phyloP scores from a whole-genome alignment of 2,329 filamentous ascomycete species.

The Cercospora beticola region DNA sequence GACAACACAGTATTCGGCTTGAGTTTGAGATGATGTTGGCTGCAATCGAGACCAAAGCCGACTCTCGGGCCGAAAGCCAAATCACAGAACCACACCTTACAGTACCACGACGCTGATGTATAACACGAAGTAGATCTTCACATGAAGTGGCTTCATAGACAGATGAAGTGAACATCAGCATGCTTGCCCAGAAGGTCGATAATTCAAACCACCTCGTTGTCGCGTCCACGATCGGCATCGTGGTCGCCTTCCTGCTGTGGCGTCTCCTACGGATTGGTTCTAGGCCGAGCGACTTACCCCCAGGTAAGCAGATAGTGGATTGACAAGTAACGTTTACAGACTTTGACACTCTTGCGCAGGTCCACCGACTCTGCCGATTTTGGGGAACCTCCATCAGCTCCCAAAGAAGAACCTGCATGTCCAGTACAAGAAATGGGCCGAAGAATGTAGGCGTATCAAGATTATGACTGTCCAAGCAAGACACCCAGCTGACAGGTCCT shows the following conservation, averaged over 20 bases:
- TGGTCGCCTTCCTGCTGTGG: not conserved
- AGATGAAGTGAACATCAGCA: not conserved
- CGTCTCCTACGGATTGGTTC: not conserved
- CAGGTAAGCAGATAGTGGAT: not conserved
- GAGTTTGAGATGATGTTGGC: not conserved
- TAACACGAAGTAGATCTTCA: not conserved
- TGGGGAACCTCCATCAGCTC: not conserved
- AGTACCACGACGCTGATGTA: not conserved
- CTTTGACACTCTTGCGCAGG: not conserved
- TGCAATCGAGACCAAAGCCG: not conserved
- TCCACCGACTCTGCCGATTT: not conserved
- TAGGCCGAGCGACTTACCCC: not conserved
- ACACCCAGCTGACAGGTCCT: not conserved
- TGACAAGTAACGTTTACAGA: not conserved
- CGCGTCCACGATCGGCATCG: not conserved
- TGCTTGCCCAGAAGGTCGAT: not conserved
- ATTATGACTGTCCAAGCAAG: not conserved
- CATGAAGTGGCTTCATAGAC: not conserved
- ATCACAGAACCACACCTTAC: not conserved
- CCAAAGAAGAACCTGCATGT: not conserved
- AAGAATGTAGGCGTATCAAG: not conserved
- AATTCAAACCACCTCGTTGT: not conserved
- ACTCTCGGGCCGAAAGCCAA: not conserved
- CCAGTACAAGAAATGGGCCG: not conserved
- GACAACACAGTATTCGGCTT: not conserved